Evolutionary conservation across 73 alveolate species (phyloP).

Genomic region (Paramecium bursaria): DNA sequence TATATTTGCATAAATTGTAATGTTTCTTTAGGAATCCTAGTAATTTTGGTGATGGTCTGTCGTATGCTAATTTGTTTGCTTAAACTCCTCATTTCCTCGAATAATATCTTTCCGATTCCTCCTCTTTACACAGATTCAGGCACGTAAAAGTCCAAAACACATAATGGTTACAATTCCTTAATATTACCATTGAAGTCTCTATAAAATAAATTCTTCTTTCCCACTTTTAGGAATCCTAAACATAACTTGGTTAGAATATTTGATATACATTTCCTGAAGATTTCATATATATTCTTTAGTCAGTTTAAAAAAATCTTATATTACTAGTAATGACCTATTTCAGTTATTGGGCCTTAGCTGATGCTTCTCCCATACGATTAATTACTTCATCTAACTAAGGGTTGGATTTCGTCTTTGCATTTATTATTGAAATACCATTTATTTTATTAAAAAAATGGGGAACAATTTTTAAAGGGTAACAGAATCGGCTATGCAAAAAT

Average conservation of each 20-base stretch:
- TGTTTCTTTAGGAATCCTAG: conserved; percentile 90
- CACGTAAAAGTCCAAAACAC: conserved; percentile 96
- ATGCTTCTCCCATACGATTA: conserved; percentile 55
- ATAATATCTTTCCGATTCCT: conserved; percentile 93
- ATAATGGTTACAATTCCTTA: conserved; percentile 88
- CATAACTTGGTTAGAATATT: conserved; percentile 64
- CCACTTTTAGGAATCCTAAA: conserved; percentile 92
- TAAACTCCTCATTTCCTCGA: conserved; percentile 83
- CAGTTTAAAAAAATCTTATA: conserved; percentile 72
- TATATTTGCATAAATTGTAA: conserved; percentile 85
- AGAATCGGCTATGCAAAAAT: conserved; percentile 35
- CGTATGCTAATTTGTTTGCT: conserved; percentile 94
- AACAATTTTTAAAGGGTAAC: too few species aligned
- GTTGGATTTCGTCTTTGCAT: neutral
- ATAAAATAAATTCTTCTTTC: conserved; percentile 85
- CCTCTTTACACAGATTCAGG: conserved; percentile 91
- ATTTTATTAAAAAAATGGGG: too few species aligned
- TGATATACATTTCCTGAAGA: conserved; percentile 63
- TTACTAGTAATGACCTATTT: conserved; percentile 55
- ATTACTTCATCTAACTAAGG: conserved; percentile 53
- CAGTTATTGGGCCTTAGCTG: conserved; percentile 52
- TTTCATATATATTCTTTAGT: conserved; percentile 78
- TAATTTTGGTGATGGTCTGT: conserved; percentile 93
- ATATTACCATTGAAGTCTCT: conserved; percentile 83
- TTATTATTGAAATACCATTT: conserved; percentile 28